These are phyloP conservation scores for Penicillium sp. DNA, from an alignment of 2,329 filamentous ascomycete species.

Conservation along the genomic window DNA sequence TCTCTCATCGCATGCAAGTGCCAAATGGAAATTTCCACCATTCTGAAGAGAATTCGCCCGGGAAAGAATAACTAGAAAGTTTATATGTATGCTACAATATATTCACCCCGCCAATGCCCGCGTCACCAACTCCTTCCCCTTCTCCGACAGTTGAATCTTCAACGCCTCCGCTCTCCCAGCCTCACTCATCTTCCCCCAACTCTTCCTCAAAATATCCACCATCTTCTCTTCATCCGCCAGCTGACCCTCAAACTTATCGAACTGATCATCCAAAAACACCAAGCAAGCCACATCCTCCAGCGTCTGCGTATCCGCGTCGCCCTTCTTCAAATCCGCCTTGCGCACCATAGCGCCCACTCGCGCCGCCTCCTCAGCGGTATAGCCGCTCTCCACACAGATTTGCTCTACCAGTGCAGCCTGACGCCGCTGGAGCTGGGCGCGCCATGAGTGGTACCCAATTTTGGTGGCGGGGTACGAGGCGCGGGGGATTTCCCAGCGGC, in stretches of 20 bases:
- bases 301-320: constrained; percentile 62
- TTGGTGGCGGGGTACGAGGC: constrained; percentile 73
- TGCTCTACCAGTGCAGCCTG: constrained; percentile 64
- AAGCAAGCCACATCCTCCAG: constrained; percentile 86
- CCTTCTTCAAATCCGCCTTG: constrained; percentile 71
- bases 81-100: not conserved
- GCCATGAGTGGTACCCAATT: constrained; percentile 78
- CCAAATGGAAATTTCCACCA: too few relatives aligned
- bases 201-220: constrained; percentile 70
- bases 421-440: constrained; percentile 71
- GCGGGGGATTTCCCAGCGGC: constrained; percentile 81
- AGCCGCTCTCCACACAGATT: constrained; percentile 59
- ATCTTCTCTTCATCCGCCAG: constrained; percentile 76
- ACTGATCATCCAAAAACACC: constrained; percentile 85
- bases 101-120: constrained; percentile 60
- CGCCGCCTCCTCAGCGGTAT: constrained; percentile 57
- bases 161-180: constrained; percentile 67
- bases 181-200: constrained; percentile 75
- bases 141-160: constrained; percentile 65
- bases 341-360: constrained; percentile 72
- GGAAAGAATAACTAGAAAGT: too few relatives aligned
- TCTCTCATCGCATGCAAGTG: too few relatives aligned
- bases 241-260: constrained; percentile 75
- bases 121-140: constrained; percentile 63
- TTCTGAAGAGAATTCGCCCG: too few relatives aligned